Percentiles rank a stretch among this genome's conserved stretches.
These are phyloP conservation scores for Chernovozyma aurita DNA, from an alignment of 1,139 yeast genomes.

Conservation along the genomic window DNA sequence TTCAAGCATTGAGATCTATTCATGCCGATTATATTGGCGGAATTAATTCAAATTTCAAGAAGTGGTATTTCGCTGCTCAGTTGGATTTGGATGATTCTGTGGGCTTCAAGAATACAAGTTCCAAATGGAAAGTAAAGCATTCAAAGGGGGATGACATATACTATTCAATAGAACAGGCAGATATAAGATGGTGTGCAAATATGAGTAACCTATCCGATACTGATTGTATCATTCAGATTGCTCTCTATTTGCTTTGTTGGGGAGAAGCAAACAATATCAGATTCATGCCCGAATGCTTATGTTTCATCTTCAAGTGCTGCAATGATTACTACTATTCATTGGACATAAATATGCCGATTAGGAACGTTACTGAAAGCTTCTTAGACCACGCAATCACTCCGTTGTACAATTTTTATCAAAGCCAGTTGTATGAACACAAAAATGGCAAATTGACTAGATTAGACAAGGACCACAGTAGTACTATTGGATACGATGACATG, in stretches of 20 bases:
- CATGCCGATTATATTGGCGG: slow-evolving; percentile 88
- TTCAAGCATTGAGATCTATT: slow-evolving; percentile 50
- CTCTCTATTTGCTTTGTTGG: slow-evolving; percentile 74
- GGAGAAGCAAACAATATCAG: slow-evolving; percentile 84
- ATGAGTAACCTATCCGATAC: slow-evolving; percentile 52
- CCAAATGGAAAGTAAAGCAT: slow-evolving; percentile 25
- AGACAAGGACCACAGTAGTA: slow-evolving; percentile 50
- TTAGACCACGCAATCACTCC: slow-evolving; percentile 75
- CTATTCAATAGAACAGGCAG: slow-evolving; percentile 68
- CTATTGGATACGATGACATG: slow-evolving; percentile 62
- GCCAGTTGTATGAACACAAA: slow-evolving; percentile 44
- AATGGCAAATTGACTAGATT: slow-evolving; percentile 36
- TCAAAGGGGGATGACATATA: slow-evolving; percentile 34
- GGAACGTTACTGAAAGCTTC: slow-evolving; percentile 28
- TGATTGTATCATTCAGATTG: slow-evolving; percentile 62
- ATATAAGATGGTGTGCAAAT: slow-evolving; percentile 65
- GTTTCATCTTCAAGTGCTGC: slow-evolving; percentile 76
- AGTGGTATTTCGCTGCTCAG: slow-evolving; percentile 96
- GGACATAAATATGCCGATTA: slow-evolving; percentile 23
- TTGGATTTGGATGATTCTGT: slow-evolving; percentile 78
- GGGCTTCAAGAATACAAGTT: slow-evolving; percentile 58
- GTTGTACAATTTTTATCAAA: slow-evolving; percentile 56
- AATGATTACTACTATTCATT: slow-evolving; percentile 58
- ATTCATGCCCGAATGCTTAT: slow-evolving; percentile 81
- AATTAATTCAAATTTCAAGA: slow-evolving; percentile 82